These are phyloP conservation scores for Trichoderma guizhouense DNA, from an alignment of 2,329 filamentous ascomycete species.

Conservation along the genomic window DNA sequence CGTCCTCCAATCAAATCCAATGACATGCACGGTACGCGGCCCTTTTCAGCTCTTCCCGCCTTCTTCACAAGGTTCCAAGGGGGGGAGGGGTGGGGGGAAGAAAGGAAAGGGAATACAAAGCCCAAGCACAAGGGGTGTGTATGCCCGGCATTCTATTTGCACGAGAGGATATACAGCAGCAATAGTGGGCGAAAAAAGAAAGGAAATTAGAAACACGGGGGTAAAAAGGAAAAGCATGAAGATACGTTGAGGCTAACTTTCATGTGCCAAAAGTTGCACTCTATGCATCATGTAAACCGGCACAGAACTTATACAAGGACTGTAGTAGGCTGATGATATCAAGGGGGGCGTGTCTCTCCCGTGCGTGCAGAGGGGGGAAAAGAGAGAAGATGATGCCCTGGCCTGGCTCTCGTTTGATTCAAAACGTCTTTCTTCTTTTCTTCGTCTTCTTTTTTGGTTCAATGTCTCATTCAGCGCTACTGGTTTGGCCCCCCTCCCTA, in stretches of 20 bases:
- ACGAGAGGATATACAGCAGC: not conserved
- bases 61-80: not conserved
- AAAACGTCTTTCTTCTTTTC: not conserved
- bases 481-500: not conserved
- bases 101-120: not conserved
- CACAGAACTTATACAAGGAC: not conserved
- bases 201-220: not conserved
- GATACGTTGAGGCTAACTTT: not conserved
- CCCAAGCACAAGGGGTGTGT: not conserved
- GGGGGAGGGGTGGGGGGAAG: not conserved
- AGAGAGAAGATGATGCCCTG: not conserved
- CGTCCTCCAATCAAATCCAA: not conserved
- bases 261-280: not conserved
- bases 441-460: not conserved
- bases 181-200: not conserved
- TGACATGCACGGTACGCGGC: not conserved
- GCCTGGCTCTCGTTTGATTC: not conserved
- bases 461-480: not conserved
- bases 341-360: not conserved
- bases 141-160: too few species aligned
- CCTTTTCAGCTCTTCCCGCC: slow-evolving; percentile 14
- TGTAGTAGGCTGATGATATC: not conserved
- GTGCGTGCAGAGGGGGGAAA: not conserved
- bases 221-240: not conserved
- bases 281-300: too few species aligned